These are phyloP conservation scores for Coccinonectria pachysandricola DNA, from an alignment of 2,329 filamentous ascomycete genomes.

Conservation along the genomic window DNA sequence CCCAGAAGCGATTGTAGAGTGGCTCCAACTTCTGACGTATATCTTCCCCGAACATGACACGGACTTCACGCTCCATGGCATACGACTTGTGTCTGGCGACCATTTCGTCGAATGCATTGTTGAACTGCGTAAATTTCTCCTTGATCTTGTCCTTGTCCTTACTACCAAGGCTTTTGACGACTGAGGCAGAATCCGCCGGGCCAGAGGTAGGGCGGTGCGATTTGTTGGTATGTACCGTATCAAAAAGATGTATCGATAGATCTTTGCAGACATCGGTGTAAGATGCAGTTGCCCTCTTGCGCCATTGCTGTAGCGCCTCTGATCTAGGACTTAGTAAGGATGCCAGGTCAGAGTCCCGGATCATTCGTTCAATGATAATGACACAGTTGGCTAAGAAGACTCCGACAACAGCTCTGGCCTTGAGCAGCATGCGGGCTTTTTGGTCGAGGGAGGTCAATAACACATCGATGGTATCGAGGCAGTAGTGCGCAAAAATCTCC, in stretches of 20 bases:
- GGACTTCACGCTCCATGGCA: conserved; percentile 85
- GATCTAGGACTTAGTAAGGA: conserved; percentile 59
- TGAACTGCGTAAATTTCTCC: conserved; percentile 89
- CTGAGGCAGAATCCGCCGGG: conserved; percentile 68
- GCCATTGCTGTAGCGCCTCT: conserved; percentile 66
- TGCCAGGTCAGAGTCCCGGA: conserved; percentile 68
- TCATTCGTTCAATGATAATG: conserved; percentile 72
- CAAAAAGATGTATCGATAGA: conserved; percentile 71
- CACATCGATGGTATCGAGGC: conserved; percentile 75
- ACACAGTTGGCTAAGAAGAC: conserved; percentile 89
- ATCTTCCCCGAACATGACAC: conserved; percentile 68
- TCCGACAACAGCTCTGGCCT: conserved; percentile 68
- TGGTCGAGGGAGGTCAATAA: conserved; percentile 66
- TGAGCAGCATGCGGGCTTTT: conserved; percentile 62
- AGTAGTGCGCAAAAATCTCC: conserved; percentile 83
- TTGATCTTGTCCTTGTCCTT: conserved; percentile 97
- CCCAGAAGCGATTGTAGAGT: conserved; percentile 90
- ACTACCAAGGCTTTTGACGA: conserved; percentile 71
- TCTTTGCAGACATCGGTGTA: conserved; percentile 88
- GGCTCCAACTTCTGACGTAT: conserved; percentile 89
- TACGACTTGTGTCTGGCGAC: conserved; percentile 72
- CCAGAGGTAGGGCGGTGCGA: conserved; percentile 61
- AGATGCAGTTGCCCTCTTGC: conserved; percentile 71
- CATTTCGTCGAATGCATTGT: conserved; percentile 80
- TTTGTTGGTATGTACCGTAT: conserved; percentile 84